phyloP scores from a whole-genome alignment of 371 early-diverging fungal species.

The Mucor circinelloides region DNA sequence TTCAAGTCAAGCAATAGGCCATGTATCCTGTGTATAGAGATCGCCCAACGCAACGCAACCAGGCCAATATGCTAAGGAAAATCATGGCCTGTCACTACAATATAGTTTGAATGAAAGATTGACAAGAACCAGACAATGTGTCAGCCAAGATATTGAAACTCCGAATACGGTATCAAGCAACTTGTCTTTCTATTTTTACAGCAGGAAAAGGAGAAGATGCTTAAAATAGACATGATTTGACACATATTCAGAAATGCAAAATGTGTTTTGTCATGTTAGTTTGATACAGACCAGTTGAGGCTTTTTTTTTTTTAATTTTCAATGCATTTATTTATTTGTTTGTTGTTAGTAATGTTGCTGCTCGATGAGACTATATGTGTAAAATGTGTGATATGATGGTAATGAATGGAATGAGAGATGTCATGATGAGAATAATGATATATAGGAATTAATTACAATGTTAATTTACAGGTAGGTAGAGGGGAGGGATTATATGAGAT shows the following conservation, averaged over 20 bases:
- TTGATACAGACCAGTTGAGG: background rate
- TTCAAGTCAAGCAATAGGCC: background rate
- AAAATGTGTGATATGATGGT: background rate
- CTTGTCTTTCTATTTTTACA: background rate
- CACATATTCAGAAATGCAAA: background rate
- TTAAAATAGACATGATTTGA: background rate
- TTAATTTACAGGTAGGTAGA: background rate
- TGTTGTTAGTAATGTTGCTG: background rate
- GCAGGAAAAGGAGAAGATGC: background rate
- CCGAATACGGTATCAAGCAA: background rate
- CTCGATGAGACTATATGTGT: background rate
- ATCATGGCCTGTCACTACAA: background rate
- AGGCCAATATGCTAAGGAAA: background rate
- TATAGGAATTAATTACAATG: background rate
- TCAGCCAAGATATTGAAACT: background rate
- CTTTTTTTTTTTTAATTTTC: background rate
- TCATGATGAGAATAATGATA: background rate
- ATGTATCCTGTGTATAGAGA: background rate
- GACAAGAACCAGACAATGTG: background rate
- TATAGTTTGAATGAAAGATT: background rate
- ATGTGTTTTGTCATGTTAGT: background rate
- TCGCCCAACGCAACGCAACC: background rate
- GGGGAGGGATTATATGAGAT: background rate
- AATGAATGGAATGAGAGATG: background rate
- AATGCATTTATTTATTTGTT: background rate